Evolutionary conservation across 75 land plant genomes (phyloP), one percentile per base, ranked within the genome.

Genomic region (Picea glauca): DNA sequence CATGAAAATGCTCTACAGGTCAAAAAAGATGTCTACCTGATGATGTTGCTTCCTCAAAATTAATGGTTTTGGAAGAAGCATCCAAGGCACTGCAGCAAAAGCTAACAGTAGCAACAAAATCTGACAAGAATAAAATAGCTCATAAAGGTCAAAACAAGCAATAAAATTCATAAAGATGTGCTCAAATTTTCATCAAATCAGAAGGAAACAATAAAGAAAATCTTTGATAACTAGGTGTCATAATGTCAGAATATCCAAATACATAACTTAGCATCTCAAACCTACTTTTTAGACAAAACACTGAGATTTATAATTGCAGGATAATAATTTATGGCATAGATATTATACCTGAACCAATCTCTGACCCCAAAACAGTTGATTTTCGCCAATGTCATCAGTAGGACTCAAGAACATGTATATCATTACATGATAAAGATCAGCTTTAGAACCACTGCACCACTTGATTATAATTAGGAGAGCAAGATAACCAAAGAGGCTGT

Each of bases 381-480:
- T 94, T 64, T 92, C 97, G 72, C 93, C 98, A 80, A 96, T 91
- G 68, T 92, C 92, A 12, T 88, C 95, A 63, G 85, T 81, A 18
- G 99, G 99, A 74, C 94, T 94, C 61, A 96, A 78, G 74, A 96
- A 96, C 99, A 96, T 96, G 77, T 96, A 96, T 33, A 96, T 96
- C 99, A 96, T 96, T 30, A 96, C 99, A 84, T 96, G 99, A 79
- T 96, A 96, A 13, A 96, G 89, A 79, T 96, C 99, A 40, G 99
- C 95, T 78, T 90, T 87, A 80, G 95, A 91, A 62, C 99, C 99
- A 66, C 91, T 88, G 82, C 93, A 91, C 99, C 99, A 96, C 79
- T 96, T 96, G 74, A 94, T 78, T n/a, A 96, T 70, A 72, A 96
- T 94, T 66, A 96, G 93, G 43, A 96, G 90, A 3, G 93, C 90